phyloP scores from a whole-genome alignment of 495 filamentous ascomycete genomes.

The Delitschia confertaspora region DNA sequence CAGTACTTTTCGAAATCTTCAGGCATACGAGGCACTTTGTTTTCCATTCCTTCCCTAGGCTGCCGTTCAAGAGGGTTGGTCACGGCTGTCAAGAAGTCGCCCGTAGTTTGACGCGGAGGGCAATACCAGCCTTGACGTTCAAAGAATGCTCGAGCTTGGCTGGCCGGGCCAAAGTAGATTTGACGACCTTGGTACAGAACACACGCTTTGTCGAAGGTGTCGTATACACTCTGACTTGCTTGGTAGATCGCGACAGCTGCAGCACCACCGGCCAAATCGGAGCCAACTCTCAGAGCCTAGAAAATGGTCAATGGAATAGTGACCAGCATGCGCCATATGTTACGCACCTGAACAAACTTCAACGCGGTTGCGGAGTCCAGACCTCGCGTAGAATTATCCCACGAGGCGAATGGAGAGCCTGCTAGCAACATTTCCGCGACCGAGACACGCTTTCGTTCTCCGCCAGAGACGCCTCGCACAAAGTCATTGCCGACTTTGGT shows the following conservation, averaged over 20 bases:
- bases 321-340: too few species aligned
- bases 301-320: too few species aligned
- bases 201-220: conserved; percentile 33
- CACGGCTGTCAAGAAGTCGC: conserved; percentile 64
- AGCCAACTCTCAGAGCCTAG: conserved; percentile 28
- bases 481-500: conserved; percentile 35
- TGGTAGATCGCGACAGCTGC: conserved; percentile 78
- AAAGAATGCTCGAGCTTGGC: conserved; percentile 31
- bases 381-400: conserved; percentile 37
- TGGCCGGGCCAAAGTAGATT: conserved; percentile 30
- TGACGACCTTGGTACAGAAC: conserved; percentile 34
- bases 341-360: too few species aligned
- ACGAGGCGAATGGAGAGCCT: conserved; percentile 30
- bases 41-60: conserved; percentile 51
- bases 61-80: conserved; percentile 55
- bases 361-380: conserved; percentile 34
- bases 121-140: conserved; percentile 48
- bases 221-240: conserved; percentile 53
- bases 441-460: conserved; percentile 33
- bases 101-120: conserved; percentile 50
- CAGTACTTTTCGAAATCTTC: conserved; percentile 62
- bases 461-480: conserved; percentile 31
- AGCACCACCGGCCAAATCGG: conserved; percentile 27
- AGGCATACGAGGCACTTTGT: conserved; percentile 53
- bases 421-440: conserved; percentile 32